phyloP scores from a whole-genome alignment of 495 filamentous ascomycete genomes.

The Hypomontagnella submonticulosa region DNA sequence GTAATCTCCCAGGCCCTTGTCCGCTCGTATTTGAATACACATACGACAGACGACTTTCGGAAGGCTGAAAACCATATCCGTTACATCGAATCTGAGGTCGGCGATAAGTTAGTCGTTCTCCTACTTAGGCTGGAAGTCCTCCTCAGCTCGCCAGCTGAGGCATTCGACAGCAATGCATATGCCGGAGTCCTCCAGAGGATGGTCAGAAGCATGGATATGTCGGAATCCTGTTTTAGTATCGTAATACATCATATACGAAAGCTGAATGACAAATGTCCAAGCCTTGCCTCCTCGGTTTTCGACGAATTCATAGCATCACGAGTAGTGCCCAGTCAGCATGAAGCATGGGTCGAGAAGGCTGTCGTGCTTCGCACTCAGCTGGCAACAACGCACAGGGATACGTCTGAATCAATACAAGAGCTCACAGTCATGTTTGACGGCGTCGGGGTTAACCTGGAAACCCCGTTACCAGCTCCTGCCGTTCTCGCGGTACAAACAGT shows the following conservation, averaged over 20 bases:
- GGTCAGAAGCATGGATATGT: constrained; percentile 65
- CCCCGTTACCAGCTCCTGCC: constrained; percentile 62
- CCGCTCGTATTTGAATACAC: constrained; percentile 61
- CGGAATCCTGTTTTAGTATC: constrained; percentile 72
- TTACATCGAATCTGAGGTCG: constrained; percentile 68
- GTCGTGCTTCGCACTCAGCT: constrained; percentile 44
- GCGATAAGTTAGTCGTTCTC: constrained; percentile 70
- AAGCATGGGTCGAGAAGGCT: constrained; percentile 43
- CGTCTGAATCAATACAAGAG: constrained; percentile 37
- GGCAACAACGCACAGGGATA: constrained; percentile 33
- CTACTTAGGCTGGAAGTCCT: constrained; percentile 77
- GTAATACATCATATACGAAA: constrained; percentile 76
- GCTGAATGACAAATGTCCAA: constrained; percentile 64
- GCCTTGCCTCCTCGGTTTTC: constrained; percentile 64
- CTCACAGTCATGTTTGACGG: constrained; percentile 39
- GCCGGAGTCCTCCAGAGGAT: constrained; percentile 63
- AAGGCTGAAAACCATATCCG: constrained; percentile 68
- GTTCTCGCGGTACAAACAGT: constrained; percentile 79
- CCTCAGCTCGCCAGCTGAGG: constrained; percentile 53
- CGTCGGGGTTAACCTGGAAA: constrained; percentile 38
- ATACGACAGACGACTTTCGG: constrained; percentile 56
- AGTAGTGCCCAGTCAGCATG: constrained; percentile 49
- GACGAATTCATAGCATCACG: constrained; percentile 66
- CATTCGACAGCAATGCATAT: constrained; percentile 63
- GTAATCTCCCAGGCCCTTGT: constrained; percentile 72